Conservation (phyloP, 2,329 filamentous ascomycete genomes). For the Cytospora leucostoma region DNA sequence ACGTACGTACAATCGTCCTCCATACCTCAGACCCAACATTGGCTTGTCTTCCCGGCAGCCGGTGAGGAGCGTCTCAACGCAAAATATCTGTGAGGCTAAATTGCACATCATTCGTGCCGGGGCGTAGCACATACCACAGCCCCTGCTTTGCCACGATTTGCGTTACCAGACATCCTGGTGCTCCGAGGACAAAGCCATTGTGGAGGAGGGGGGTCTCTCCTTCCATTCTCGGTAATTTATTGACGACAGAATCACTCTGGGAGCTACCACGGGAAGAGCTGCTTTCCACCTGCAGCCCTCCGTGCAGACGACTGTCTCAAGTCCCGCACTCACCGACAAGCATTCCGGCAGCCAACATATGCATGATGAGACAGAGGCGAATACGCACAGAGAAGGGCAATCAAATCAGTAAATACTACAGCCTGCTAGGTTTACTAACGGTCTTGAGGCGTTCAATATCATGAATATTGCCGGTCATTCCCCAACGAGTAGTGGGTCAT, state of each 20-base stretch:
- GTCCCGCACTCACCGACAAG: conserved; percentile 1
- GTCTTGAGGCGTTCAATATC: neutral
- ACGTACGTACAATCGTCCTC: neutral
- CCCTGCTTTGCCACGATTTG: neutral
- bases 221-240: conserved; percentile 22
- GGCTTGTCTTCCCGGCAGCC: neutral
- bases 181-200: neutral
- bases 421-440: neutral
- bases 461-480: neutral
- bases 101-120: neutral
- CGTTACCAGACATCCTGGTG: conserved; percentile 3
- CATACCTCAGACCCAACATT: neutral
- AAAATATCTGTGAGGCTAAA: neutral
- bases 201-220: neutral
- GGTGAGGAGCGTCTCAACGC: neutral
- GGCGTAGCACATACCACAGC: neutral
- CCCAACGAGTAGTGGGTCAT: neutral
- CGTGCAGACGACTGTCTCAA: conserved; percentile 12
- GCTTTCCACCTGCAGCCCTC: conserved; percentile 14
- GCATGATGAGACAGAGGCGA: neutral
- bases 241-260: conserved; percentile 12
- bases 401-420: neutral
- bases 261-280: conserved; percentile 13
- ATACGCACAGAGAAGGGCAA: neutral
- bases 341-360: conserved; percentile 4